Conservation (phyloP, 1,139 yeast species). For the Spathaspora sp. region DNA sequence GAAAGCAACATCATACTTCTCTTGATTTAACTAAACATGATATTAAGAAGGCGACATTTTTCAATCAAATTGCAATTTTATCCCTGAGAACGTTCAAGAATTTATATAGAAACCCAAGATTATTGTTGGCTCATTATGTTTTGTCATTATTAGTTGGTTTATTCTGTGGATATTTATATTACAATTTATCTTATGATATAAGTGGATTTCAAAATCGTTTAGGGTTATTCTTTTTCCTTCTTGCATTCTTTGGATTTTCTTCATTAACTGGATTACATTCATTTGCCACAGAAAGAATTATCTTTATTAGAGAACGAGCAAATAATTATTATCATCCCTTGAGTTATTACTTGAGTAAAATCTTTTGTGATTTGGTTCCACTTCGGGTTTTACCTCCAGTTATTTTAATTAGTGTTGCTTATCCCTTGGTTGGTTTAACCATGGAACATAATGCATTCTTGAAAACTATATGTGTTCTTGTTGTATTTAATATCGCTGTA, state of each 20-base stretch:
- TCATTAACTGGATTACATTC: conserved; percentile 89
- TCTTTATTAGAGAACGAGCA: conserved; percentile 88
- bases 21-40: conserved; percentile 38
- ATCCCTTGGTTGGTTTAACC: conserved; percentile 87
- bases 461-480: conserved; percentile 66
- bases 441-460: conserved; percentile 77
- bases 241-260: conserved; percentile 91
- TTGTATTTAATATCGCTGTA: conserved; percentile 82
- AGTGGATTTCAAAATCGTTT: conserved; percentile 95
- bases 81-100: conserved; percentile 89
- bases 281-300: conserved; percentile 82
- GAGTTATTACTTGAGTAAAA: conserved; percentile 81
- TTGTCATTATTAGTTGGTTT: conserved; percentile 74
- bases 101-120: conserved; percentile 85
- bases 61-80: conserved; percentile 64
- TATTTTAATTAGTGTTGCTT: conserved; percentile 76
- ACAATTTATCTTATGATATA: conserved; percentile 79
- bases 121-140: conserved; percentile 78
- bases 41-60: conserved; percentile 53
- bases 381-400: conserved; percentile 88
- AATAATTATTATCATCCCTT: conserved; percentile 89
- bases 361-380: conserved; percentile 86
- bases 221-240: conserved; percentile 85
- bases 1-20: conserved; percentile 29
- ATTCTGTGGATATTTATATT: conserved; percentile 85